These are phyloP conservation scores for Kodamaea sp. DNA, from an alignment of 1,139 yeast species.

Conservation along the genomic window DNA sequence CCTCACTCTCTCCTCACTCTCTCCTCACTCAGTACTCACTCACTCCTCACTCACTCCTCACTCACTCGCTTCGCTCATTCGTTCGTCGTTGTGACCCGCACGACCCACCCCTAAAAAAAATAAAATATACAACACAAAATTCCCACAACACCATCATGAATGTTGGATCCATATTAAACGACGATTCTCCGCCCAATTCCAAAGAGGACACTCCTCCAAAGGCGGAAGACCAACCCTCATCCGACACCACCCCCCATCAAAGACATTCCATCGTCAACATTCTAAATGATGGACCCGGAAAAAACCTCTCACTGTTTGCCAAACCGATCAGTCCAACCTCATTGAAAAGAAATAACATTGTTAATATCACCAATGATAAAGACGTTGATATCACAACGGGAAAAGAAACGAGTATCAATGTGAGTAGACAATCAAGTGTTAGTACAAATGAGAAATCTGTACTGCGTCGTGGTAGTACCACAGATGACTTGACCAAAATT, in stretches of 20 bases:
- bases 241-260: conserved; percentile 12
- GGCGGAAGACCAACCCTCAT: not conserved
- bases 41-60: too few species aligned
- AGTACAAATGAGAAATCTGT: not conserved
- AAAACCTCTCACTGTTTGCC: conserved; percentile 3
- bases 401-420: conserved; percentile 24
- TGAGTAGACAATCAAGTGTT: conserved; percentile 4
- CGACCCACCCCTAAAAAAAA: not conserved
- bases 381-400: conserved; percentile 39
- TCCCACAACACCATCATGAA: conserved; percentile 30
- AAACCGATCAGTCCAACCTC: conserved; percentile 10
- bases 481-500: conserved; percentile 17
- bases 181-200: conserved; percentile 38
- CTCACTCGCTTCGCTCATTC: too few species aligned
- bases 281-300: conserved; percentile 17
- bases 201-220: conserved; percentile 13
- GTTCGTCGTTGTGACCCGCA: not conserved
- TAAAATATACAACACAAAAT: conserved; percentile 1
- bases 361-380: conserved; percentile 45
- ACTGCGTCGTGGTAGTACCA: conserved; percentile 1
- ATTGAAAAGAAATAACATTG: conserved; percentile 39
- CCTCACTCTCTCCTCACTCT: too few species aligned
- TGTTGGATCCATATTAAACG: conserved; percentile 46
- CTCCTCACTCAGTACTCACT: too few species aligned
- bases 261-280: conserved; percentile 24